A percentile compares a stretch with the other conserved stretches of the same genome.
phyloP scores from a whole-genome alignment of 1,139 yeast genomes.

The Waltiozyma sp. region DNA sequence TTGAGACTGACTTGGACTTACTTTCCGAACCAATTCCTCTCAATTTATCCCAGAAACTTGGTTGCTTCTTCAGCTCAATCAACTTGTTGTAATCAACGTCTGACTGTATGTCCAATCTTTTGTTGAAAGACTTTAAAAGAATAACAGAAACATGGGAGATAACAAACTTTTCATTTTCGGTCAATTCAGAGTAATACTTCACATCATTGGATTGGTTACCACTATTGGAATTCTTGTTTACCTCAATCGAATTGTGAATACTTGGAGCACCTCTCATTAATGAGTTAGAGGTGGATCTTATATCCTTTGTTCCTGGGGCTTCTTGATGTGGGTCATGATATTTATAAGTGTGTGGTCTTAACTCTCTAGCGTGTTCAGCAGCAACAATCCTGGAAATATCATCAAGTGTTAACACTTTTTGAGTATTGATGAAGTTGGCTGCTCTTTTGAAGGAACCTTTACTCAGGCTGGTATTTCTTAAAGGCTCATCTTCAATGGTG shows the following conservation, averaged over 20 bases:
- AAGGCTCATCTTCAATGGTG: conserved; percentile 19
- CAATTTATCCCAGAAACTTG: conserved; percentile 73
- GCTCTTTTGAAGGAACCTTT: conserved; percentile 19
- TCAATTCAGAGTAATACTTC: conserved; percentile 61
- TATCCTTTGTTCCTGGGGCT: conserved; percentile 26
- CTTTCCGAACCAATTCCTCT: conserved; percentile 23
- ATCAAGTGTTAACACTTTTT: conserved; percentile 81
- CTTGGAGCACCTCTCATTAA: conserved; percentile 11
- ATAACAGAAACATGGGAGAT: conserved; percentile 62
- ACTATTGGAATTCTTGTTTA: neutral
- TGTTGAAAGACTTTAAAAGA: conserved; percentile 35
- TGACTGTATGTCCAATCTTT: conserved; percentile 25
- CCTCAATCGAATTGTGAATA: conserved; percentile 4
- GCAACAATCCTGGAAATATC: conserved; percentile 96
- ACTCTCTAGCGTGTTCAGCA: conserved; percentile 91
- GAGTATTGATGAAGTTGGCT: conserved; percentile 38
- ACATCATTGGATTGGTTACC: conserved; percentile 1
- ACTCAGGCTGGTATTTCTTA: conserved; percentile 15
- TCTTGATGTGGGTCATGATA: conserved; percentile 38
- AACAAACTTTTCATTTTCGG: conserved; percentile 46
- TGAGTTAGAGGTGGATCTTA: conserved; percentile 17
- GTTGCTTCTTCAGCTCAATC: conserved; percentile 45
- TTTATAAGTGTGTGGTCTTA: conserved; percentile 75
- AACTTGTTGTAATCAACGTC: conserved; percentile 41
- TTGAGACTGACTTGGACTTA: conserved; percentile 16